phyloP scores from a whole-genome alignment of 345 rosid species.

The Iberis pinnata region DNA sequence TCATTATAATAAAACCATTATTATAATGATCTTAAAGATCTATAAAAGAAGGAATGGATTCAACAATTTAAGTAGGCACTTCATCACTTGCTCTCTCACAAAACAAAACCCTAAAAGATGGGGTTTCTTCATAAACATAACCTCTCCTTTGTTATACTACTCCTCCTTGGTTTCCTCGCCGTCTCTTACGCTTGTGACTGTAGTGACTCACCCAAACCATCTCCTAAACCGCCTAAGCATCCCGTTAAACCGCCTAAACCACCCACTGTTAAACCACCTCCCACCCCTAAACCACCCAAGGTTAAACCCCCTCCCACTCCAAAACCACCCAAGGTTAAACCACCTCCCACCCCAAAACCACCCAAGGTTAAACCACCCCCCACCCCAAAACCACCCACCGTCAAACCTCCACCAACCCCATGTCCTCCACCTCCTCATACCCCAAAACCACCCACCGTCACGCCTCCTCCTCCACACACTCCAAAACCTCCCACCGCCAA shows the following conservation, averaged over 20 bases:
- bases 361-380: too few relatives aligned
- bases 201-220: slow-evolving; percentile 28
- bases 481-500: slow-evolving; percentile 32
- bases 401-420: too few relatives aligned
- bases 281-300: slow-evolving; percentile 25
- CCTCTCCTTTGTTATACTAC: slow-evolving; percentile 12
- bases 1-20: too few relatives aligned
- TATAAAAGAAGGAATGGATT: slow-evolving; percentile 16
- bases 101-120: slow-evolving; percentile 17
- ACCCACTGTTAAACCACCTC: slow-evolving; percentile 33
- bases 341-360: slow-evolving; percentile 28
- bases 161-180: slow-evolving; percentile 12
- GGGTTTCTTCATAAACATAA: slow-evolving; percentile 22
- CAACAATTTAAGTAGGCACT: slow-evolving; percentile 16
- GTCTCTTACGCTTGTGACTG: slow-evolving; percentile 29
- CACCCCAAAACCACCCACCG: slow-evolving; percentile 37
- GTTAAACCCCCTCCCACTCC: too few relatives aligned
- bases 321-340: slow-evolving; percentile 32
- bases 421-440: slow-evolving; percentile 22
- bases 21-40: not conserved
- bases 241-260: slow-evolving; percentile 37
- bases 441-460: slow-evolving; percentile 35
- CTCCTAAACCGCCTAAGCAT: slow-evolving; percentile 33
- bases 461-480: slow-evolving; percentile 25
- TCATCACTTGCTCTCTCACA: slow-evolving; percentile 8